phyloP scores from a whole-genome alignment of 352 stramenopile species.

The Globisporangium carolinianum region DNA sequence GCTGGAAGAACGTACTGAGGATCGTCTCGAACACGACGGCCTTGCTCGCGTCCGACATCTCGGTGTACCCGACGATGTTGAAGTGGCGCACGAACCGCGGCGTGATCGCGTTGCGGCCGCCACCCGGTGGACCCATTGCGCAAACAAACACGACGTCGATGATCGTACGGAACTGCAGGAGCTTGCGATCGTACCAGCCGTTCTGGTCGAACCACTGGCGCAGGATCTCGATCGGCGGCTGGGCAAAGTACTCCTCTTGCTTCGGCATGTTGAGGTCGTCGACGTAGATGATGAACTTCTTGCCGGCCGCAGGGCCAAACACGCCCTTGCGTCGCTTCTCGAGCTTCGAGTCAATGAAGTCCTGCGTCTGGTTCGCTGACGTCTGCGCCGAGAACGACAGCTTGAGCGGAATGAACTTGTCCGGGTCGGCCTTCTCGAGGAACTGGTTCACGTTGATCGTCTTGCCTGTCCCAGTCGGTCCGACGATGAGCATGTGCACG shows the following conservation, averaged over 20 bases:
- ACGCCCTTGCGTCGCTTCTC: conserved; percentile 92
- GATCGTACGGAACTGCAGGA: conserved; percentile 87
- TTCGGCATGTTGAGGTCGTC: conserved; percentile 96
- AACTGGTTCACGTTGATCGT: conserved; percentile 93
- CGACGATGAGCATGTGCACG: conserved; percentile 91
- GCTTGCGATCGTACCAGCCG: conserved; percentile 94
- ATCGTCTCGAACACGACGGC: conserved; percentile 82
- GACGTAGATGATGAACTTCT: conserved; percentile 91
- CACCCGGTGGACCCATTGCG: conserved; percentile 77
- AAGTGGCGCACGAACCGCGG: conserved; percentile 77
- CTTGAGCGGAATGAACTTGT: conserved; percentile 90
- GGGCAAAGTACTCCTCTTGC: conserved; percentile 90
- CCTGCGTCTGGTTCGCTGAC: conserved; percentile 89
- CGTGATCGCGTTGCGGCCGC: conserved; percentile 75
- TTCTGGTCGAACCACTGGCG: conserved; percentile 93
- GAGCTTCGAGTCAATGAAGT: conserved; percentile 92
- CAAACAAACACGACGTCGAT: conserved; percentile 87
- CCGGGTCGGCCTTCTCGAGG: conserved; percentile 78
- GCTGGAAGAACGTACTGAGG: conserved; percentile 57
- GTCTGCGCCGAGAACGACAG: conserved; percentile 92
- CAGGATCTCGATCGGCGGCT: conserved; percentile 93
- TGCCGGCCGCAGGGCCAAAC: conserved; percentile 87
- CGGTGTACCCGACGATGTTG: conserved; percentile 82
- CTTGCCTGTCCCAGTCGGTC: conserved; percentile 92
- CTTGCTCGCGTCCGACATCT: conserved; percentile 81